A percentile compares a stretch with the other conserved stretches of the same genome.
These are phyloP conservation scores for Phytophthora sojae DNA, from an alignment of 352 stramenopile genomes.

Conservation along the genomic window DNA sequence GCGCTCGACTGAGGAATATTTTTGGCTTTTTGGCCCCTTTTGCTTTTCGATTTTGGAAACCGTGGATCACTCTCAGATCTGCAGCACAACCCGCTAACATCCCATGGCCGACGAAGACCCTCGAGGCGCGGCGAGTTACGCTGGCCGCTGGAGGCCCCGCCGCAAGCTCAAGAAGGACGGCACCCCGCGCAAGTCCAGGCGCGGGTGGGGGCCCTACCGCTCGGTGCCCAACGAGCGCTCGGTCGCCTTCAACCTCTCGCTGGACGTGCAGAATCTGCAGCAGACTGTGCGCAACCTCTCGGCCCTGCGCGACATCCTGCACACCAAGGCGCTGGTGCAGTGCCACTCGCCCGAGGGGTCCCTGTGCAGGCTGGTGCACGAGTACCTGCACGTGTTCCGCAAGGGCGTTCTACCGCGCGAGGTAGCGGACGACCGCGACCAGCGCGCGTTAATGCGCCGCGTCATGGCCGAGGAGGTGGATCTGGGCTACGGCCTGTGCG, in stretches of 20 bases:
- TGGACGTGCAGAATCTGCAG: conserved; percentile 52
- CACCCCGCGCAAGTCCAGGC: conserved; percentile 17
- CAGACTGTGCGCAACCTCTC: conserved; percentile 46
- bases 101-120: too few species aligned
- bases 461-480: conserved; percentile 41
- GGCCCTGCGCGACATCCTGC: conserved; percentile 26
- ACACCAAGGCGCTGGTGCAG: conserved; percentile 27
- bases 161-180: conserved; percentile 29
- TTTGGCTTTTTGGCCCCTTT: too few species aligned
- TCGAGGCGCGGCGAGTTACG: too few species aligned
- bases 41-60: too few species aligned
- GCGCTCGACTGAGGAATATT: too few species aligned
- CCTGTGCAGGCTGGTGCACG: conserved; percentile 28
- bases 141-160: not conserved
- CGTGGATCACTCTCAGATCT: too few species aligned
- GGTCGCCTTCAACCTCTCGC: conserved; percentile 52
- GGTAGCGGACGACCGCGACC: conserved; percentile 12
- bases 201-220: conserved; percentile 44
- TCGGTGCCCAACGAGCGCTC: conserved; percentile 50
- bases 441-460: conserved; percentile 31
- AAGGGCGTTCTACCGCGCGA: conserved; percentile 16
- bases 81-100: too few species aligned
- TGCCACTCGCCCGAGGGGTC: conserved; percentile 39
- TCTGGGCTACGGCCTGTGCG: conserved; percentile 22
- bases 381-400: conserved; percentile 38